phyloP scores from a whole-genome alignment of 768 basidiomycete genomes.

The Daedaleopsis nitida region DNA sequence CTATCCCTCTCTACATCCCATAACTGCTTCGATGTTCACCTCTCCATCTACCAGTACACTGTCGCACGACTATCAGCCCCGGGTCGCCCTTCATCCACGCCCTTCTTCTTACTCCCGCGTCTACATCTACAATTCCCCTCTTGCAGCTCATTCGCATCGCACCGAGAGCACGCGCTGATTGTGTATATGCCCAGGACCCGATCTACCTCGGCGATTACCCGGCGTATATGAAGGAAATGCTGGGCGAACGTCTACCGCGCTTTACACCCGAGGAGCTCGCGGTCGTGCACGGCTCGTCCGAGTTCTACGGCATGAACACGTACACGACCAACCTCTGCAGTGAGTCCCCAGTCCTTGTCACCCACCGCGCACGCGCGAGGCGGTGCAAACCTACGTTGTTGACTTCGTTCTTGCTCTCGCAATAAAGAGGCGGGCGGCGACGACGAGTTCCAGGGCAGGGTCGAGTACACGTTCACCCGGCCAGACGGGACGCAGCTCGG shows the following conservation, averaged over 20 bases:
- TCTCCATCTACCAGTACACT: too few relatives aligned
- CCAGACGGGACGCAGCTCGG: slow-evolving; percentile 70
- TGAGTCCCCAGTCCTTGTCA: slow-evolving; percentile 14
- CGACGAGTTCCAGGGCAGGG: slow-evolving; percentile 69
- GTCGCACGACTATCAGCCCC: too few relatives aligned
- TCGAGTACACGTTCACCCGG: slow-evolving; percentile 67
- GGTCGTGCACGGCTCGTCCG: slow-evolving; percentile 66
- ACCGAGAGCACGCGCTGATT: too few relatives aligned
- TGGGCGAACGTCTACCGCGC: slow-evolving; percentile 57
- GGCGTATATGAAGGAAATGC: slow-evolving; percentile 58
- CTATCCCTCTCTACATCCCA: background rate
- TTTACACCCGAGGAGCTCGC: slow-evolving; percentile 60
- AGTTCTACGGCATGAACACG: slow-evolving; percentile 78
- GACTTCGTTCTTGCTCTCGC: background rate
- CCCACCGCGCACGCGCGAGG: too few relatives aligned
- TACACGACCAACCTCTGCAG: slow-evolving; percentile 65
- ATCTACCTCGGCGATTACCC: slow-evolving; percentile 79
- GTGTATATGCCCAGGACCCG: slow-evolving; percentile 46
- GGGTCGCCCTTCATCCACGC: too few relatives aligned
- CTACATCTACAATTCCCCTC: too few relatives aligned
- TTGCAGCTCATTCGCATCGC: too few relatives aligned
- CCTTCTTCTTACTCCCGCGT: too few relatives aligned
- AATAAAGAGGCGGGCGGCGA: slow-evolving; percentile 66
- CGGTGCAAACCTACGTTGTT: too few relatives aligned
- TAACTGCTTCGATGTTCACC: too few relatives aligned